Percentiles rank a stretch among this genome's conserved stretches.
Evolutionary conservation across 441 rosid species (phyloP).

Genomic region (Corymbia calophylla): DNA sequence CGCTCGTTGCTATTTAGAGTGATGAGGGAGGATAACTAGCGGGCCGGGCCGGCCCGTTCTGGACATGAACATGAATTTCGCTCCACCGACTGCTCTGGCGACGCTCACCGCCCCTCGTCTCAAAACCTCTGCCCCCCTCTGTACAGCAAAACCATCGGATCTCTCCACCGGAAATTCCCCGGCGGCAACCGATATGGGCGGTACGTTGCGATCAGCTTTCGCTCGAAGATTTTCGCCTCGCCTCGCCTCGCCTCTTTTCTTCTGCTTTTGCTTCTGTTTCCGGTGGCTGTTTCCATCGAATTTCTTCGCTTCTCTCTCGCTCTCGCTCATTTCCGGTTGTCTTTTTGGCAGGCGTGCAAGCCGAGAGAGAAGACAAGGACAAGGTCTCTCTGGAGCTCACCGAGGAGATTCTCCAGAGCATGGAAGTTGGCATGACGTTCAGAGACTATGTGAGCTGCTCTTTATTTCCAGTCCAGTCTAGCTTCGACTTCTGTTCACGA

Average conservation of each 20-base stretch:
- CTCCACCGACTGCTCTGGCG: not conserved
- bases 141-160: not conserved
- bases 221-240: not conserved
- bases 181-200: not conserved
- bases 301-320: not conserved
- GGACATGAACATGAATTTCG: not conserved
- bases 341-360: conserved; percentile 28
- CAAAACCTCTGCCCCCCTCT: not conserved
- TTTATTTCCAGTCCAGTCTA: not conserved
- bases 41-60: not conserved
- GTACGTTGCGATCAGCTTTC: not conserved
- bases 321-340: not conserved
- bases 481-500: not conserved
- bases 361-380: conserved; percentile 60
- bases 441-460: conserved; percentile 59
- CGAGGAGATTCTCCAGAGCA: conserved; percentile 79
- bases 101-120: not conserved
- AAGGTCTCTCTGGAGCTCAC: conserved; percentile 76
- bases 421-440: conserved; percentile 88
- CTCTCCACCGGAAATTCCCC: not conserved
- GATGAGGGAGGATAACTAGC: not conserved
- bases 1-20: not conserved
- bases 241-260: not conserved
- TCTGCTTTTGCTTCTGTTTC: not conserved
- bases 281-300: not conserved